A percentile compares a stretch with the other conserved stretches of the same genome.
Evolutionary conservation across 352 stramenopile species (phyloP).

Genomic region (Globisporangium viniferum): DNA sequence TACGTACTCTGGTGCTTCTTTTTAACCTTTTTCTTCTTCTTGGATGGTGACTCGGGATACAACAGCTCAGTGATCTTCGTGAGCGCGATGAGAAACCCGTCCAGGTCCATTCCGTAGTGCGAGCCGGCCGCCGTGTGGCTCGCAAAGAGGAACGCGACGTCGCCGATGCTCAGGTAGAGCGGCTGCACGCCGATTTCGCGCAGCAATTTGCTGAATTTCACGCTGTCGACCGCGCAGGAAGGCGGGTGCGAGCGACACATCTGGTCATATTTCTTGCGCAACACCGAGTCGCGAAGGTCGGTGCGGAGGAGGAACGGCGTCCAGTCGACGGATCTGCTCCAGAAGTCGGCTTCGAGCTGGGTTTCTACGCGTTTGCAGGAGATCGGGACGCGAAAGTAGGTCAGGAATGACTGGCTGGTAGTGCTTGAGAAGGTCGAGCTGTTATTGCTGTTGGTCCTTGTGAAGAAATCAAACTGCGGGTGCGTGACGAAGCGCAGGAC

Average conservation of each 20-base stretch:
- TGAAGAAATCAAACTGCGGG: constrained; percentile 39
- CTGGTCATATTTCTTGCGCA: constrained; percentile 41
- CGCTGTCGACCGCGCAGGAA: constrained; percentile 45
- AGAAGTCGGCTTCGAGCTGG: constrained; percentile 44
- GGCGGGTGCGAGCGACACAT: constrained; percentile 53
- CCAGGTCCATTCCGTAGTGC: constrained; percentile 57
- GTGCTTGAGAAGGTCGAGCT: neutral
- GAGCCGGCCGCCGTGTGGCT: constrained; percentile 34
- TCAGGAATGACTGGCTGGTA: neutral
- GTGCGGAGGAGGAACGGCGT: constrained; percentile 20
- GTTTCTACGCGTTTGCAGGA: constrained; percentile 27
- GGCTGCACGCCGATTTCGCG: constrained; percentile 60
- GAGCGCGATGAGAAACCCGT: constrained; percentile 43
- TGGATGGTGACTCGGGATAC: constrained; percentile 15
- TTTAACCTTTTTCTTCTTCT: neutral
- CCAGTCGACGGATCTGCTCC: constrained; percentile 66
- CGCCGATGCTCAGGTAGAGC: constrained; percentile 43
- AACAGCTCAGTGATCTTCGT: constrained; percentile 35
- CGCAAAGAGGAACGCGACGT: constrained; percentile 63
- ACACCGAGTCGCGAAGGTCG: constrained; percentile 29
- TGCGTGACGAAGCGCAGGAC: constrained; percentile 51
- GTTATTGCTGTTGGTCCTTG: too few relatives aligned
- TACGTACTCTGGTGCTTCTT: neutral
- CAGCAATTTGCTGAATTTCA: constrained; percentile 79
- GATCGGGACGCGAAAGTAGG: constrained; percentile 44